Evolutionary conservation across 345 rosid species (phyloP), one percentile per base, ranked within the genome.

Genomic region (Gossypium mustelinum): DNA sequence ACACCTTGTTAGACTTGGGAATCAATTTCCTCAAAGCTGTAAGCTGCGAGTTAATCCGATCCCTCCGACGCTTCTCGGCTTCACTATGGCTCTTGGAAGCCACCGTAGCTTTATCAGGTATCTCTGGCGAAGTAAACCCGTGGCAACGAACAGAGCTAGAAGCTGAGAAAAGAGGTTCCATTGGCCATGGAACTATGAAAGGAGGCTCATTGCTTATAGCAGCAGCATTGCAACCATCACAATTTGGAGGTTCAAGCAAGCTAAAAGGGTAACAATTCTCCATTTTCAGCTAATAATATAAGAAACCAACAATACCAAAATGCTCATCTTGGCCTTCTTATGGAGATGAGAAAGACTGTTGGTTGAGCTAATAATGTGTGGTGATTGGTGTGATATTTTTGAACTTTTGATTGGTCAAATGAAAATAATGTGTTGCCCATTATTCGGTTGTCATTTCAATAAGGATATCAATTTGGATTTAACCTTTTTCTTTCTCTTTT

Each of bases 51-150:
- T 89, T 92, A 51, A 92, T 94, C 61, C 97, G 81, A 80, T 94
- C 98, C 47, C 98, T 80, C 27, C 98, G 91, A 54, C 97, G 79
- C 81, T 94, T 92, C 86, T 94, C 98, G 0, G 98, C 98, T 9
- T 87, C 88, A 80, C 97, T 92, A 77, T 94, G 98, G 74, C 89
- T 88, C 43, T 75, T 88, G 48, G 87, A 85, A 48, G 62, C 76
- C 2, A 81, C 68, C 14, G 87, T 78, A 10, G 86, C 74, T 41
- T 61, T 82, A 18, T 81, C 81, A 3, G 81, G 80, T 10, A 70
- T 3, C 7, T 58, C 47, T 81, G 82, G 78, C 0, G 88, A 55
- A 43, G 84, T 78, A 39, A 50, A 73, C 4, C 72, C 82, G 45
- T 73, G 63, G 27, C 34, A n/a, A 18, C 66, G 79, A 24, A 66